Evolutionary conservation across 1,284 basidiomycete genomes (phyloP), one percentile per base, ranked within the genome.

Genomic region (Moesziomyces parantarcticus): DNA sequence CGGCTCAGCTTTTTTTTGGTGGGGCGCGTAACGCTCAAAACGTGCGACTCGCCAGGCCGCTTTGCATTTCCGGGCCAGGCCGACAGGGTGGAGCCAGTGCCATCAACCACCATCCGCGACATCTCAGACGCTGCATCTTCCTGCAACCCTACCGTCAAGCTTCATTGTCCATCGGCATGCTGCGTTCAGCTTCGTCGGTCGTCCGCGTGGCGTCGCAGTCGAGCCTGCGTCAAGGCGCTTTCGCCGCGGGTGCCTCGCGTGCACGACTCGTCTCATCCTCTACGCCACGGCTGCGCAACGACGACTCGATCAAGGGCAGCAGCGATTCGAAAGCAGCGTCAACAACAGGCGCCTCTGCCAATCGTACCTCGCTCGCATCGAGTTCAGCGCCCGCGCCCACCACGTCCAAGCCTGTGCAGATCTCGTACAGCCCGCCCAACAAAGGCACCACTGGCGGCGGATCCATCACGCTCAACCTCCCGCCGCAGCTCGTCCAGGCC

Each of bases 391-490:
- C 50, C 4, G 21, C 58, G 1, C 13, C 50, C 1, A 41, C 70
- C 7, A 50, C 60, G 0, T 40, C 50, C 21, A 74, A 74, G 44
- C 71, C 71, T 3, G 71, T 74, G 2, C 58, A 58, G 14, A 65
- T 74, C 41, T 65, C 61, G 21, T 69, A 65, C 59, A 61, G 50
- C 22, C 64, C 60, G 1, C 65, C 70, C 14, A 61, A 60, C 61
- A 74, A 69, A 43, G 50, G 54, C 34, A 40, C 42, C 16, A 29
- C 60, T 6, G 54, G 59, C 50, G 71, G 61, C 21, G 65, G 65
- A 11, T 65, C 66, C 4, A 64, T 74, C 58, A 74, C 71, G 8
- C 61, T 74, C 48, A 69, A 68, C 36, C 61, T 74, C 2, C 71
- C 71, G 1, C 66, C 71, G 8, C 61, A 65, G 14, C 44, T 74